Evolutionary conservation across 2,329 filamentous ascomycete species (phyloP).

Genomic region (Elsinoe perseae): DNA sequence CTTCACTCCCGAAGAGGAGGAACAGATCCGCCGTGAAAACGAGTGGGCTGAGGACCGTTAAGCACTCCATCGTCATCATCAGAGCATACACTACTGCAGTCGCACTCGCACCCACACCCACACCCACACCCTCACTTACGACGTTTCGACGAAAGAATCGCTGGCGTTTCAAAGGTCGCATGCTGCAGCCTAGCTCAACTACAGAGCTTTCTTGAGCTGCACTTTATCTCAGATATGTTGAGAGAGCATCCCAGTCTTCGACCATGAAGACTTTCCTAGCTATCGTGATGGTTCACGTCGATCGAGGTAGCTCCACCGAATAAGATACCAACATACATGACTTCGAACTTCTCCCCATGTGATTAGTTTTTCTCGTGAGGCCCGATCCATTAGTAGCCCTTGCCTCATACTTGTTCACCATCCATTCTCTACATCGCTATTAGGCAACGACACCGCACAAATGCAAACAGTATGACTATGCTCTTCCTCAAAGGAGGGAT

Average conservation of each 20-base stretch:
- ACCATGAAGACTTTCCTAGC: neutral
- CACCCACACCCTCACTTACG: neutral
- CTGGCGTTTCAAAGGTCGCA: neutral
- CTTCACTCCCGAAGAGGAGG: constrained; percentile 97
- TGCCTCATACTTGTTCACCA: too few species aligned
- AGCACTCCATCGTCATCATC: constrained; percentile 6
- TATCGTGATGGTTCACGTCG: neutral
- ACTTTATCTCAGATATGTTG: neutral
- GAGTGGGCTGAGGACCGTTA: constrained; percentile 41
- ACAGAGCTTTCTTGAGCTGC: neutral
- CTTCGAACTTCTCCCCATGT: neutral
- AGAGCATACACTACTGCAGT: neutral
- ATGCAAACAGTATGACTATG: too few species aligned
- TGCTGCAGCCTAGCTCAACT: neutral
- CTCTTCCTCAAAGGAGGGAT: too few species aligned
- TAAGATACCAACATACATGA: neutral
- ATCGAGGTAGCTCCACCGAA: neutral
- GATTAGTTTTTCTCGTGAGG: neutral
- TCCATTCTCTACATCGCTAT: too few species aligned
- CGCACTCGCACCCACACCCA: too few species aligned
- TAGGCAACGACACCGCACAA: too few species aligned
- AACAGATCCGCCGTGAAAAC: constrained; percentile 64
- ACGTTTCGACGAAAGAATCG: neutral
- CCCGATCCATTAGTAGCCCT: too few species aligned
- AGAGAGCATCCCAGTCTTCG: neutral